Conservation (phyloP, 2,329 filamentous ascomycete species). For the Microascus cirrosus region DNA sequence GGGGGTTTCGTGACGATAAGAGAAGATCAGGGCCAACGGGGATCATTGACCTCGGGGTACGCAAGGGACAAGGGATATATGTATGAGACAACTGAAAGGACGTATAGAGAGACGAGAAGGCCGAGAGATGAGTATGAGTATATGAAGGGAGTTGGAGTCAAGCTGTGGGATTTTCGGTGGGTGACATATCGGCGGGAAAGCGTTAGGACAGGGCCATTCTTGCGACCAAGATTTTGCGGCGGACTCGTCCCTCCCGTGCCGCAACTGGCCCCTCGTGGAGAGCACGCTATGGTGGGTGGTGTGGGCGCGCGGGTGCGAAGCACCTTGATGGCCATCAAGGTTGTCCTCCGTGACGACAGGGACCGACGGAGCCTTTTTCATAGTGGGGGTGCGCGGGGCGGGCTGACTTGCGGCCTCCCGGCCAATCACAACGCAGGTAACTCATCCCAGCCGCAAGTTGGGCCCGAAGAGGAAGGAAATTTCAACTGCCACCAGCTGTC, state of each 20-base stretch:
- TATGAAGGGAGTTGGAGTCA: background rate
- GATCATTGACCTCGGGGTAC: background rate
- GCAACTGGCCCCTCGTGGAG: background rate
- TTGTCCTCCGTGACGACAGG: background rate
- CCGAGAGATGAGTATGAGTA: background rate
- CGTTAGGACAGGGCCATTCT: background rate
- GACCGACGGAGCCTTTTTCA: background rate
- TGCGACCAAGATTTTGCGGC: background rate
- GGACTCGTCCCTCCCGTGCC: background rate
- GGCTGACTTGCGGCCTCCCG: too few relatives aligned
- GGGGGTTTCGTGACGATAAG: background rate
- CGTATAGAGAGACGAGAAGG: background rate
- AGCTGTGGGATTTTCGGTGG: background rate
- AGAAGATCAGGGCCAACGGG: background rate
- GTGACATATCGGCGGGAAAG: background rate
- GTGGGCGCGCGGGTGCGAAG: slow-evolving; percentile 3
- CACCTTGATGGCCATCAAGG: slow-evolving; percentile 5
- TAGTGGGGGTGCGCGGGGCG: too few relatives aligned
- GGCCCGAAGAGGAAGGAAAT: too few relatives aligned
- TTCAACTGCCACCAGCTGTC: too few relatives aligned
- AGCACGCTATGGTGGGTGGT: background rate
- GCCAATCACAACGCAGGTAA: too few relatives aligned
- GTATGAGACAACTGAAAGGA: background rate
- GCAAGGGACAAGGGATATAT: background rate
- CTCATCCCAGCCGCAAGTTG: too few relatives aligned